Evolutionary conservation across 306 rosid species (phyloP), one percentile per base, ranked within the genome.

Genomic region (Vigna angularis): DNA sequence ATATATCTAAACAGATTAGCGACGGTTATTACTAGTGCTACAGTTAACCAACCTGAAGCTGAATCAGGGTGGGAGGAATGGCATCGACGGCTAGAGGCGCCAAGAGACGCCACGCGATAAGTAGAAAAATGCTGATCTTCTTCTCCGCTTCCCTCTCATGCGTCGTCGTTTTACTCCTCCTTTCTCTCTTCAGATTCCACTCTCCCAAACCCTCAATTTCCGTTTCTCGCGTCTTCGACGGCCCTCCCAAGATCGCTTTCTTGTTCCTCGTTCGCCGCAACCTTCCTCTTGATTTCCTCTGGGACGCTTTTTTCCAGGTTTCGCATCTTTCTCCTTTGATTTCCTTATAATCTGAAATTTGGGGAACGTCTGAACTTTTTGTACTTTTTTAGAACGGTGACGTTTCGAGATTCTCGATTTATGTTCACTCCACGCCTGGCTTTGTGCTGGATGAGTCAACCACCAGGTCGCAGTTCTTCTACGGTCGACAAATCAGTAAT

Each of bases 261-360:
- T 79, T 95, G 11, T 95, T 93, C 68, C 97, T 95, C 83, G 90
- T 82, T 53, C 98, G 99, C 58, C 94, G 85, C 7, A 78, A 82
- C 69, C 81, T 95, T 24, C 98, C 99, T 13, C 97, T 95, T 42
- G 99, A 93, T 87, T 95, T 95, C 76, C 94, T 95, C 28, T 95
- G 98, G 99, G 98, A 64, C 20, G 48, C 83, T 51, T 95, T 95
- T 88, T 91, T 95, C 50, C 88, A 95, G 98, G 98, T 94, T 65
- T 0, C 13, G 4, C 8, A 3, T 6, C 11, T 42, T 51, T 32
- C 15, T 7, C 9, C 1, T 17, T 14, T 32, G 0, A 11, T 59
- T 32, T 63, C 2, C 2, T 0, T 30, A 14, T 36, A 8, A 8
- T 80, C 11, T 34, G 0, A 34, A 47, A 28, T 56, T 66, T 66